Base-by-base conservation (phyloP, 352 stramenopile genomes). In the Phytophthora hybrid region DNA sequence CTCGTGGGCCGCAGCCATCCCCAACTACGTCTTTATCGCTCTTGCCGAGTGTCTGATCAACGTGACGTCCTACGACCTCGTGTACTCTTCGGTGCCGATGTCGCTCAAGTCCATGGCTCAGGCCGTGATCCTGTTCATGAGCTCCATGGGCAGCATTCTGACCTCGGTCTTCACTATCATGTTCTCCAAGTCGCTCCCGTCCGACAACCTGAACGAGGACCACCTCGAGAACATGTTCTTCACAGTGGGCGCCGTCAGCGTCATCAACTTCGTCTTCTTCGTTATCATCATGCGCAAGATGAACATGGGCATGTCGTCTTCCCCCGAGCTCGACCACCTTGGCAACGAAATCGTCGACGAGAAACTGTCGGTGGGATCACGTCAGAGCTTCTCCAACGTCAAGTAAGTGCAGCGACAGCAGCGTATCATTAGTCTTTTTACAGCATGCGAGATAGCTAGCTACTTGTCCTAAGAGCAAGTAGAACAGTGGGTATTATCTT, bases 211-310 rank as follows among this genome's bases (percentile, higher is more conserved):
- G 54, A 91, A 91, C 75, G 61, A 84, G 10, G 73, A 76, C 65
- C 67, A 89, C 72, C 59, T 91, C 23, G 83, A 91, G 80, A 85
- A 91, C 71, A 86, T 91, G 77, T 87, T 88, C 72, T 91, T 85
- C 71, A 80, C 77, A 5, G 73, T 89, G 59, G 81, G 70, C 5
- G 68, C 46, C 18, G 73, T 88, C 8, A 80, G 73, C 16, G 11
- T 79, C 10, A 53, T 91, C 29, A 91, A 88, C 78, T 65, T 86
- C 41, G 14, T 83, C 21, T 65, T 58, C 16, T 89, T 84, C 71
- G 54, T 83, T 3, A 31, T 76, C 11, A 66, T 77, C 16, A 89
- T 89, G 77, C 68, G 66, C 21, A 81, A 84, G 66, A 88, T 90
- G 82, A 72, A 89, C 55, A 89, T 92, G 59, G 81, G 81, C 34